These are phyloP conservation scores for Geranium incanum DNA, from an alignment of 441 rosid species.

Conservation along the genomic window DNA sequence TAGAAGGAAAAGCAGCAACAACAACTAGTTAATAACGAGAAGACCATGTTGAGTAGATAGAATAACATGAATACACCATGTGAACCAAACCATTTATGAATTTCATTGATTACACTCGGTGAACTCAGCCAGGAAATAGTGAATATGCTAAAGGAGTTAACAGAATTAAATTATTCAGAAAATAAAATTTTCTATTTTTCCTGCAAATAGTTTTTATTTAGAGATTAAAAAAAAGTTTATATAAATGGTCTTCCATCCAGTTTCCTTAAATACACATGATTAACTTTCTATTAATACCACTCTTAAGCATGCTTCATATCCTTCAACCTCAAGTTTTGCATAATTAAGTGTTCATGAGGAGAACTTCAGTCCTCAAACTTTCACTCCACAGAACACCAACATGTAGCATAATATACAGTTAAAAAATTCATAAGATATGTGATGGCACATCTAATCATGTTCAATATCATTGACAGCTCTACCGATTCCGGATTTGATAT, in stretches of 20 bases:
- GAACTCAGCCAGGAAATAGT: not conserved
- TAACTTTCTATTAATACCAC: not conserved
- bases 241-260: not conserved
- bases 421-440: not conserved
- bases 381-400: not conserved
- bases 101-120: not conserved
- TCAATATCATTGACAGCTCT: not conserved
- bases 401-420: not conserved
- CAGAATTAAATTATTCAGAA: not conserved
- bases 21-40: not conserved
- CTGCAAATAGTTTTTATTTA: not conserved
- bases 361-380: not conserved
- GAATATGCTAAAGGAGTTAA: not conserved
- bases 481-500: not conserved
- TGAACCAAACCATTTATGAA: slow-evolving; percentile 2
- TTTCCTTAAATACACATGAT: not conserved
- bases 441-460: not conserved
- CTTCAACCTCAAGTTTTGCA: slow-evolving; percentile 1
- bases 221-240: not conserved
- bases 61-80: not conserved
- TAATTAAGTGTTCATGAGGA: not conserved
- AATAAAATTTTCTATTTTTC: not conserved
- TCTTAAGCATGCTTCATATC: slow-evolving; percentile 1
- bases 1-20: slow-evolving; percentile 7
- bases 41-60: not conserved